Base-by-base conservation (phyloP, 805 yeast genomes). In the Zygoascus tannicola region DNA sequence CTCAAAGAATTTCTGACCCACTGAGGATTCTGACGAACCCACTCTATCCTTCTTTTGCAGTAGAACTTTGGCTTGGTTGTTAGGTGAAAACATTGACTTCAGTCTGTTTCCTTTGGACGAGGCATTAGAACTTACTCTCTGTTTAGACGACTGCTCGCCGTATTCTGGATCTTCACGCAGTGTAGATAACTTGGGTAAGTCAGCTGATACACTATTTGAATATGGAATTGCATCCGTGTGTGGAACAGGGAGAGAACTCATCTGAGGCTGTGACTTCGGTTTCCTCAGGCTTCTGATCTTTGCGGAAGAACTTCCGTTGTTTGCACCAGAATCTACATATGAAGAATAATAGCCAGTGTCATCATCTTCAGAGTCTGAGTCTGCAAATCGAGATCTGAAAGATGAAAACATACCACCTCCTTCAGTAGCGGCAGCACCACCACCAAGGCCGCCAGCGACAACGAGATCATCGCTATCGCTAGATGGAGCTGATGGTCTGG, bases 361-460 rank as follows among this genome's bases (percentile, higher is more conserved):
- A 10, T 59, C 64, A 32, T 57, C 60, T 5, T 60, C 65, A 8
- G 59, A 51, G 43, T 60, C 65, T 4, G 58, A 51, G 41, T 60
- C 65, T 19, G 58, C 59, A 35, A 60, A 49, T 7, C 65, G 54
- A n/a, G 62, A 58, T 26, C 44, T 39, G 55, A 60, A 59, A 12
- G 30, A 26, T 26, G 30, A 26, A 8, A 26, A 12, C 10, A 26
- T 8, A 8, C 30, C 30, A 8, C 30, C 30, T 26, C 30, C 30
- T 28, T 28, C 12, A 28, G 10, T 14, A 28, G 32, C 10, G 10
- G 32, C 32, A 28, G 14, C 12, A 7, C 35, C 35, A n/a, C 19
- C 35, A n/a, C 35, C 35, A 33, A 15, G n/a, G 15, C 19, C 15
- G 15, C 19, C 19, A 33, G 19, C 8, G 8, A 33, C 15, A 26